These are phyloP conservation scores for Zygosaccharomyces lentus DNA, from an alignment of 805 yeast genomes.

Conservation along the genomic window DNA sequence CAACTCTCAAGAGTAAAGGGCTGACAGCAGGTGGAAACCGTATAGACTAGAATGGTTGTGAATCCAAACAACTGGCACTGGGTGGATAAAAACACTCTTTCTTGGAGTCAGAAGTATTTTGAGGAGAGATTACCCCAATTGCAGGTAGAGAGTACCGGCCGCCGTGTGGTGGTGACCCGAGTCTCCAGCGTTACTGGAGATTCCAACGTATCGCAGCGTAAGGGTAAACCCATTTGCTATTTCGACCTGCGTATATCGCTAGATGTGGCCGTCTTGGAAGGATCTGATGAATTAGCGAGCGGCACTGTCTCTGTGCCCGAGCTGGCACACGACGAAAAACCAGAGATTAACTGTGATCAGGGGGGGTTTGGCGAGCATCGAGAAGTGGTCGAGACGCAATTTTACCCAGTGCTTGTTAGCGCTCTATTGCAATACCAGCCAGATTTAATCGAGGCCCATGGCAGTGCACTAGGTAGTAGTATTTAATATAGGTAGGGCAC, in stretches of 20 bases:
- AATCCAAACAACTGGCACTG: constrained; percentile 78
- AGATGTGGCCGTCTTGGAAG: constrained; percentile 37
- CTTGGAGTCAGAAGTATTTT: constrained; percentile 57
- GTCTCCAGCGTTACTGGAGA: constrained; percentile 58
- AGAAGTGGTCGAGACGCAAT: constrained; percentile 41
- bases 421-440: constrained; percentile 56
- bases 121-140: constrained; percentile 35
- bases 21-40: not conserved
- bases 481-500: constrained; percentile 77
- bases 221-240: constrained; percentile 73
- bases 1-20: not conserved
- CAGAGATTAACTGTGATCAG: constrained; percentile 38
- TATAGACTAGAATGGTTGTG: constrained; percentile 48
- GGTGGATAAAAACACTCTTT: constrained; percentile 64
- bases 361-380: constrained; percentile 15
- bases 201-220: constrained; percentile 79
- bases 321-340: constrained; percentile 70
- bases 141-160: constrained; percentile 20
- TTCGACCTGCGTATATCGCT: constrained; percentile 60
- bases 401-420: constrained; percentile 49
- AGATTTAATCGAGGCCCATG: constrained; percentile 59
- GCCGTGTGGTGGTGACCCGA: constrained; percentile 35
- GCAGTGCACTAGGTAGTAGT: constrained; percentile 42
- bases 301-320: constrained; percentile 56
- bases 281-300: constrained; percentile 35